Evolutionary conservation across 2,329 filamentous ascomycete species (phyloP), one percentile per base, ranked within the genome.

Genomic region (Aspergillus versicolor): DNA sequence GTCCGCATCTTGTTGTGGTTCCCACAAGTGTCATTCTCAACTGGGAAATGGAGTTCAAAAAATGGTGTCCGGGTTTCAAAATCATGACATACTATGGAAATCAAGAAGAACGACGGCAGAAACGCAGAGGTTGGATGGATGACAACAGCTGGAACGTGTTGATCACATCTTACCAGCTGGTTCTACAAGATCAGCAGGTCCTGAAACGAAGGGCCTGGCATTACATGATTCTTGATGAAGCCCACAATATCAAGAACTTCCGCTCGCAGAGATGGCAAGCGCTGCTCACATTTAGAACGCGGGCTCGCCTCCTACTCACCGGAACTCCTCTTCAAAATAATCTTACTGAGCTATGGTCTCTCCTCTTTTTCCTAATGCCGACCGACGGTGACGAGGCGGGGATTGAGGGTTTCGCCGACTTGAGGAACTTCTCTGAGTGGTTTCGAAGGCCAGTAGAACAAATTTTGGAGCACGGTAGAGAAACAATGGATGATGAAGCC

Each of bases 11-110:
- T 22, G 91, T 99, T 48, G 89, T 99, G 59, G 94, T 99, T 2
- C 94, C 94, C 1, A 99, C 94, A 2, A 97, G 92, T 74, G 95
- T 99, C 48, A 97, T 99, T 83, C 85, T 99, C 63, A 99, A 99
- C 71, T 99, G 94, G 94, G 95, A 99, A 73, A 97, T 97, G 89
- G 94, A 99, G 75, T 99, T 99, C 82, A 97, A 97, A 71, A 99
- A 99, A 73, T 99, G 79, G 86, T 91, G 92, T 56, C 94, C 95
- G 3, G 93, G 94, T 0, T 99, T 99, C 81, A 97, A 97, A 72
- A 96, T 99, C 55, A 81, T 99, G 58, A 94, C 92, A 0, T 99
- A 99, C 77, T 99, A 97, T 71, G 94, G 95, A 43, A 91, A 88
- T 42, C 89, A 92, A 66, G 92, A 97, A 64, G 94, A 99, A 75